Conservation (phyloP, 1,139 yeast genomes). For the Saccharomyces hybrid region DNA sequence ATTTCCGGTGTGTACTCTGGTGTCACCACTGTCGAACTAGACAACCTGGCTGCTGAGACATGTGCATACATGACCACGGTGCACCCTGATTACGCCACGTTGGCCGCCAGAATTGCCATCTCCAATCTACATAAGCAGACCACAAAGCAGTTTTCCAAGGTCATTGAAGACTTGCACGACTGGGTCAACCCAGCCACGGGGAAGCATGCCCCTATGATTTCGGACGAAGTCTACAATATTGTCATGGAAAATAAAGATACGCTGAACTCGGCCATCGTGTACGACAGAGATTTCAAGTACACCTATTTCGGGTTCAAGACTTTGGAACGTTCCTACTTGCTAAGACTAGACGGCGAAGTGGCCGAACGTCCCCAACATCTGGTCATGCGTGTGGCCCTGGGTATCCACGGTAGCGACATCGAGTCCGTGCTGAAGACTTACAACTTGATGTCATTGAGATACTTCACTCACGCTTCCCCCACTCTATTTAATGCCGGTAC, state of each 20-base stretch:
- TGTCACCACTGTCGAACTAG: slow-evolving; percentile 89
- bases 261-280: slow-evolving; percentile 71
- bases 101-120: slow-evolving; percentile 95
- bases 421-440: slow-evolving; percentile 70
- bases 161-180: slow-evolving; percentile 56
- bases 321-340: slow-evolving; percentile 71
- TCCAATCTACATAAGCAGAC: slow-evolving; percentile 96
- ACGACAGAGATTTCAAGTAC: slow-evolving; percentile 76
- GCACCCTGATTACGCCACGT: slow-evolving; percentile 92
- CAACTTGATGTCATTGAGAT: slow-evolving; percentile 75
- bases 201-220: slow-evolving; percentile 70
- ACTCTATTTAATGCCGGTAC: slow-evolving; percentile 89
- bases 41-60: slow-evolving; percentile 95
- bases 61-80: slow-evolving; percentile 97
- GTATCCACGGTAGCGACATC: slow-evolving; percentile 74
- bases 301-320: slow-evolving; percentile 86
- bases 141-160: slow-evolving; percentile 79
- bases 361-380: slow-evolving; percentile 90
- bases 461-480: slow-evolving; percentile 85
- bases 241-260: slow-evolving; percentile 61
- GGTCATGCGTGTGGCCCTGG: slow-evolving; percentile 83
- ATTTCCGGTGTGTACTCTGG: slow-evolving; percentile 92
- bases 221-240: slow-evolving; percentile 58
- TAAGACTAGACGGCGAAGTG: slow-evolving; percentile 61
- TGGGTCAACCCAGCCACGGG: slow-evolving; percentile 72